Evolutionary conservation across 768 basidiomycete species (phyloP), one percentile per base, ranked within the genome.

Genomic region (Tulasnella sp.): DNA sequence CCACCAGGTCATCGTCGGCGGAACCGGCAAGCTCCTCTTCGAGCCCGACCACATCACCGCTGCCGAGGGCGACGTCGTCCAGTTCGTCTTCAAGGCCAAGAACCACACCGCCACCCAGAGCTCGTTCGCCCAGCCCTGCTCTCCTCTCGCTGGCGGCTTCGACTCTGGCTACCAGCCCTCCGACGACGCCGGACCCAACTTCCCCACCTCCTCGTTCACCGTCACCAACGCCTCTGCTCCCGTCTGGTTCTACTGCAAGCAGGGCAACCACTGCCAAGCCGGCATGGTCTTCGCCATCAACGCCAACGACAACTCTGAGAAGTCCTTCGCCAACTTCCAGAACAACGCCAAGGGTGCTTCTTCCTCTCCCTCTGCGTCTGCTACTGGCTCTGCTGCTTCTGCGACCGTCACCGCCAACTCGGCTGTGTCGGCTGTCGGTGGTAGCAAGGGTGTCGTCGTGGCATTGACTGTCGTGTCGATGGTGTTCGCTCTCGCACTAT

Each of bases 81-180:
- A 41, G 42, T 83, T 83, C 81, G 48, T 41, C 44, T 81, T 81
- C 78, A 72, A 58, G 37, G 72, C 58, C 72, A 75, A 75, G 69
- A 81, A 81, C 74, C 72, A 85, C 83, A 85, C 85, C 34, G 83
- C 86, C 84, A 88, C 85, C 28, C 84, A 85, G 85, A 84, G 81
- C 14, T 85, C 83, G 3, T 85, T 85, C 78, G 80, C 78, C 11
- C 54, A 44, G 6, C 87, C 87, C 3, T 85, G 84, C 85, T 28
- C 78, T 31, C 44, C 76, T 24, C 40, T 42, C 31, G 79, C 79
- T 37, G 72, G 48, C 28, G 77, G 81, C 18, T 83, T 83, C 72
- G 77, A 82, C 75, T 79, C 78, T 54, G 81, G 82, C 1, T 83
- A 54, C 82, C 54, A 74, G 77, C 82, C 82, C 31, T 69, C 76